Percentiles rank a stretch among this genome's conserved stretches.
These are phyloP conservation scores for Quercus lobata DNA, from an alignment of 331 rosid species.

Conservation along the genomic window DNA sequence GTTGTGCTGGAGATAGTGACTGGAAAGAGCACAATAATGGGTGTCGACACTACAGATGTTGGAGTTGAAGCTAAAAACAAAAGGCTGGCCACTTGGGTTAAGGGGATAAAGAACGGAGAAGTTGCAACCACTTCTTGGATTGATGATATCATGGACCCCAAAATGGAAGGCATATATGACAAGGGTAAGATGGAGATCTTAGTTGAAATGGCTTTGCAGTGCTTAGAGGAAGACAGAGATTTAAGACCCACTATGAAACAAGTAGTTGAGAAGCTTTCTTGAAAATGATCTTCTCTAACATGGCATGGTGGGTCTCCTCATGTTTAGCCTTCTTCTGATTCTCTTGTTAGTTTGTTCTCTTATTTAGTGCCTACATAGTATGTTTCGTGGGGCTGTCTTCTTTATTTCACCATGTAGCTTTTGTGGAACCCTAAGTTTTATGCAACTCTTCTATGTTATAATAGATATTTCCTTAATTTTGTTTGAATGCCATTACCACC, in stretches of 20 bases:
- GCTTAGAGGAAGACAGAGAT: slow-evolving; percentile 22
- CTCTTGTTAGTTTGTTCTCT: too few species aligned
- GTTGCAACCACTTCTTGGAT: background rate
- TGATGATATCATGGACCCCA: slow-evolving; percentile 10
- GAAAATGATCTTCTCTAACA: background rate
- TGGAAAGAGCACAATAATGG: slow-evolving; percentile 6
- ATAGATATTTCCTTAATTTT: too few species aligned
- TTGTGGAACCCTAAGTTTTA: too few species aligned
- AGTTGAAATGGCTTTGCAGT: slow-evolving; percentile 20
- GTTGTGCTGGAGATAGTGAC: slow-evolving; percentile 26
- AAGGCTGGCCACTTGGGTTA: slow-evolving; percentile 17
- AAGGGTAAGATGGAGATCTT: slow-evolving; percentile 5
- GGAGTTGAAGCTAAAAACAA: too few species aligned
- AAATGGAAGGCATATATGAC: slow-evolving; percentile 6
- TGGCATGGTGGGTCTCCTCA: too few species aligned
- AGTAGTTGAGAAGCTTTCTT: slow-evolving; percentile 26
- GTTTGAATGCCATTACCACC: too few species aligned
- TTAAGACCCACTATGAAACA: slow-evolving; percentile 30
- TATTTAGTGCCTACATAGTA: too few species aligned
- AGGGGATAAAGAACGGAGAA: background rate
- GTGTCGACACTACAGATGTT: background rate
- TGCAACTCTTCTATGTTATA: too few species aligned
- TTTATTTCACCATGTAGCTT: too few species aligned
- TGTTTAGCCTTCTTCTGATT: too few species aligned
- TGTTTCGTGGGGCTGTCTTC: too few species aligned